A percentile compares a stretch with the other conserved stretches of the same genome.
Evolutionary conservation across 352 stramenopile species (phyloP).

Genomic region (Pythium periplocum): DNA sequence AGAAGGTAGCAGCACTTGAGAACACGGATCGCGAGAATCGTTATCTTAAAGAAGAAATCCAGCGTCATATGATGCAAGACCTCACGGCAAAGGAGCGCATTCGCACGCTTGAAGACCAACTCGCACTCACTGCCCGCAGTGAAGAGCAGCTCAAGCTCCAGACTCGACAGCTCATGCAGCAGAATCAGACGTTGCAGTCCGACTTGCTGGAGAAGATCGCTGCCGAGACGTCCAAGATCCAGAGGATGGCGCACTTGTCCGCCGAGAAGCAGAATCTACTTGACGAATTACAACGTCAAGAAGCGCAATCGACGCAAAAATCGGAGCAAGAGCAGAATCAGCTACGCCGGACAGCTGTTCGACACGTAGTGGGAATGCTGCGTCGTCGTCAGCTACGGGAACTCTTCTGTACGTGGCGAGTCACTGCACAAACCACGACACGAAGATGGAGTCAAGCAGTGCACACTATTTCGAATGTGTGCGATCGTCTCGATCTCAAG

Average conservation of each 20-base stretch:
- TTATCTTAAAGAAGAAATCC: slow-evolving; percentile 50
- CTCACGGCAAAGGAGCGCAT: slow-evolving; percentile 43
- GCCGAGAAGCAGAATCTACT: slow-evolving; percentile 53
- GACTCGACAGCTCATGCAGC: slow-evolving; percentile 61
- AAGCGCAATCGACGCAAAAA: slow-evolving; percentile 27
- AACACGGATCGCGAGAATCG: slow-evolving; percentile 47
- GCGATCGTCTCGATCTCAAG: neutral
- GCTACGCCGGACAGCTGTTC: neutral
- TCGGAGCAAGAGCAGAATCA: slow-evolving; percentile 12
- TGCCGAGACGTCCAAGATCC: slow-evolving; percentile 54
- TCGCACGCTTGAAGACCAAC: slow-evolving; percentile 48
- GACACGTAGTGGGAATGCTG: neutral
- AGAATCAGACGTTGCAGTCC: slow-evolving; percentile 59
- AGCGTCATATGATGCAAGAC: slow-evolving; percentile 59
- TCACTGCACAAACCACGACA: too few species aligned
- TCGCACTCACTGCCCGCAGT: slow-evolving; percentile 44
- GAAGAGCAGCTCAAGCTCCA: slow-evolving; percentile 69
- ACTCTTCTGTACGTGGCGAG: slow-evolving; percentile 4
- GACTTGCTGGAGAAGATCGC: slow-evolving; percentile 68
- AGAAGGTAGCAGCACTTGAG: slow-evolving; percentile 38
- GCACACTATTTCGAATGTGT: too few species aligned
- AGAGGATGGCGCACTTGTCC: slow-evolving; percentile 58
- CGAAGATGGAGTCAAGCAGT: too few species aligned
- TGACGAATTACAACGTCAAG: slow-evolving; percentile 42
- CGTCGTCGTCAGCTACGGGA: neutral